Evolutionary conservation across 2,329 filamentous ascomycete genomes (phyloP).

Genomic region (Arachnomyces sp.): DNA sequence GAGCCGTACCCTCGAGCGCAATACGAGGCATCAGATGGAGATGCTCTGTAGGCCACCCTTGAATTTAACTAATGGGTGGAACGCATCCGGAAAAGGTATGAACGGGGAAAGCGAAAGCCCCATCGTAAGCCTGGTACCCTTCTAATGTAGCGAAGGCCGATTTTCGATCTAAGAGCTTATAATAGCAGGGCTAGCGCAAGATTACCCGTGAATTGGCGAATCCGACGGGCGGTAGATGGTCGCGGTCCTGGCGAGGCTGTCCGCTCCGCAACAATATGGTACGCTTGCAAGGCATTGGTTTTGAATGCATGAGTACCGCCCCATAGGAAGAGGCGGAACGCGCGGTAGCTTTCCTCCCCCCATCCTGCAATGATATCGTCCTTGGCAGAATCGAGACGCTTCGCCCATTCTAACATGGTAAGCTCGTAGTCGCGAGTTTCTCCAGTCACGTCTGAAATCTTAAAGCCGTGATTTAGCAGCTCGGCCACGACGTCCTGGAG

Average conservation of each 20-base stretch:
- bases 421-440: constrained; percentile 3
- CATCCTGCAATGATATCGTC: constrained; percentile 1
- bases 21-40: too few relatives aligned
- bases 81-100: too few relatives aligned
- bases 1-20: too few relatives aligned
- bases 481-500: constrained; percentile 1
- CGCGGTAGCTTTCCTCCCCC: background rate
- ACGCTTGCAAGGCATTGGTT: constrained; percentile 1
- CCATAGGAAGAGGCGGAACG: constrained; percentile 1
- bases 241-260: background rate
- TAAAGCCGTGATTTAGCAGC: background rate
- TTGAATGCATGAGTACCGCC: constrained; percentile 1
- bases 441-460: background rate
- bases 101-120: too few relatives aligned
- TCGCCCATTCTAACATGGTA: constrained; percentile 2
- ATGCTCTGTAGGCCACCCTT: too few relatives aligned
- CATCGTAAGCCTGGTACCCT: too few relatives aligned
- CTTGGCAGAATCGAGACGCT: constrained; percentile 1
- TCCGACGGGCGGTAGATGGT: too few relatives aligned
- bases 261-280: constrained; percentile 1
- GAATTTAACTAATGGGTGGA: too few relatives aligned
- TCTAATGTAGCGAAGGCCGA: too few relatives aligned
- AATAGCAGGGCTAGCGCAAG: too few relatives aligned
- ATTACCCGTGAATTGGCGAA: too few relatives aligned
- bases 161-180: too few relatives aligned